Conservation (phyloP, 1,139 yeast genomes). For the Taphrina betulina region DNA sequence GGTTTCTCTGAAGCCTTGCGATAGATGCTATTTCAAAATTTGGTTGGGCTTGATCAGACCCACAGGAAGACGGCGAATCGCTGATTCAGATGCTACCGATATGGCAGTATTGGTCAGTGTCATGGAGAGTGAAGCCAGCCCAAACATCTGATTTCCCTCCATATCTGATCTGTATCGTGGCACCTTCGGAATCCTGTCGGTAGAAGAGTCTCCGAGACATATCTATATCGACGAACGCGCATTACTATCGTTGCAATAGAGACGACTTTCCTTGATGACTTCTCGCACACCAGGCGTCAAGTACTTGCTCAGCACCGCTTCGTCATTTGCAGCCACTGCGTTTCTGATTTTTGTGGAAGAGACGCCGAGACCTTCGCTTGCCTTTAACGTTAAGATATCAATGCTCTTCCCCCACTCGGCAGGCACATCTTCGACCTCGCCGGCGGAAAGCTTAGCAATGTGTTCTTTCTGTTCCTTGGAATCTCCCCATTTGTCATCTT, state of each 20-base stretch:
- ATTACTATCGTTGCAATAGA: constrained; percentile 1
- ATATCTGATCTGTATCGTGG: no score
- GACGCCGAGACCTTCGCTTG: constrained; percentile 18
- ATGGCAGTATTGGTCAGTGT: no score
- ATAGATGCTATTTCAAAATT: no score
- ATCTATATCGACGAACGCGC: no score
- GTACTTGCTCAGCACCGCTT: constrained; percentile 1
- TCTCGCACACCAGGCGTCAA: constrained; percentile 20
- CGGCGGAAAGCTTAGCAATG: constrained; percentile 7
- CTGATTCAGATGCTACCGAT: no score
- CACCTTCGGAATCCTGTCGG: no score
- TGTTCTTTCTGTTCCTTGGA: constrained; percentile 12
- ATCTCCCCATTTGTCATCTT: constrained; percentile 28
- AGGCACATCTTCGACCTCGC: constrained; percentile 22
- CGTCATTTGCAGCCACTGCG: constrained; percentile 8
- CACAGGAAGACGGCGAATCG: no score
- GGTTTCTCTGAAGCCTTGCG: no score
- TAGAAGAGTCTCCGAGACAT: no score
- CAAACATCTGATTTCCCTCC: no score
- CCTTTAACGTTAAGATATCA: constrained; percentile 3
- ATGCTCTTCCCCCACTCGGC: constrained; percentile 17
- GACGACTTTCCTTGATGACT: not conserved
- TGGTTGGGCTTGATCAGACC: no score
- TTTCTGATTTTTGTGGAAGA: constrained; percentile 23
- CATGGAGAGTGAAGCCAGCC: no score